phyloP scores from a whole-genome alignment of 2,329 filamentous ascomycete genomes.

The Clonostachys sp. region DNA sequence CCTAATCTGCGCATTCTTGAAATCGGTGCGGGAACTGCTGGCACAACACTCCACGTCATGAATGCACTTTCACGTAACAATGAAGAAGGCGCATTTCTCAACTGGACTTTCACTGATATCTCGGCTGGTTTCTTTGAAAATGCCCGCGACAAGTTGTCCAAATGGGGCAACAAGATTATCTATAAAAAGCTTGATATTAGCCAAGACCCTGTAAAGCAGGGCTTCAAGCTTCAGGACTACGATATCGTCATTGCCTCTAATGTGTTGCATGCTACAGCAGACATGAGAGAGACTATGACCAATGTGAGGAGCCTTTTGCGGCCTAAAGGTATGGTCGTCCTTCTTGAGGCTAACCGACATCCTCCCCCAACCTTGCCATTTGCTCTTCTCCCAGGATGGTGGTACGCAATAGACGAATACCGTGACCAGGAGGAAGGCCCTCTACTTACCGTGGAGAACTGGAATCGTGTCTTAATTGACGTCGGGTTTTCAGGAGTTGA shows the following conservation, averaged over 20 bases:
- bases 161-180: slow-evolving; percentile 13
- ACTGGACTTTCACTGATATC: slow-evolving; percentile 32
- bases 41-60: slow-evolving; percentile 17
- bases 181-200: slow-evolving; percentile 28
- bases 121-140: slow-evolving; percentile 28
- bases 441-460: neutral
- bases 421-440: neutral
- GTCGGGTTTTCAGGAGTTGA: slow-evolving; percentile 2
- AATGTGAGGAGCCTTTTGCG: slow-evolving; percentile 16
- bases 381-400: slow-evolving; percentile 23
- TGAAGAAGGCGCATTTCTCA: slow-evolving; percentile 5
- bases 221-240: slow-evolving; percentile 14
- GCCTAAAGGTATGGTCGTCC: slow-evolving; percentile 20
- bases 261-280: slow-evolving; percentile 20
- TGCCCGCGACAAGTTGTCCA: slow-evolving; percentile 9
- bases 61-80: slow-evolving; percentile 5
- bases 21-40: slow-evolving; percentile 27
- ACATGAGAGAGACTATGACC: slow-evolving; percentile 13
- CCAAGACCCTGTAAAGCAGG: slow-evolving; percentile 16
- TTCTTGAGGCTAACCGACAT: slow-evolving; percentile 14
- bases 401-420: slow-evolving; percentile 6
- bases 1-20: slow-evolving; percentile 26
- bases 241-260: slow-evolving; percentile 22
- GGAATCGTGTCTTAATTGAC: neutral
- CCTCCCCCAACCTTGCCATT: slow-evolving; percentile 9